A percentile compares a stretch with the other conserved stretches of the same genome.
Evolutionary conservation across 768 basidiomycete species (phyloP).

Genomic region (Amylocystis lapponica): DNA sequence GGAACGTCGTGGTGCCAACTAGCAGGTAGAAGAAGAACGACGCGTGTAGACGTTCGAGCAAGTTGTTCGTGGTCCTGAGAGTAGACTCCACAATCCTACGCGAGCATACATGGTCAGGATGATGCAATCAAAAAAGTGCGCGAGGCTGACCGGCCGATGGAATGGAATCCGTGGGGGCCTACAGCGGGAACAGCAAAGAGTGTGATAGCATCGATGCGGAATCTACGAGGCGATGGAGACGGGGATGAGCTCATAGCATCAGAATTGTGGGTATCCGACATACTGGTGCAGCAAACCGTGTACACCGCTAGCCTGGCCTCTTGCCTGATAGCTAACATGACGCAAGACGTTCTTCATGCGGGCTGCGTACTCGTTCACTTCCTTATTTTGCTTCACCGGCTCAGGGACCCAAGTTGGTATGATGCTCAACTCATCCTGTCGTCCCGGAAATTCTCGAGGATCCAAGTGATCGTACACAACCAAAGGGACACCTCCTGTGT

Average conservation of each 20-base stretch:
- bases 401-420: conserved; percentile 44
- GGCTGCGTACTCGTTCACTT: conserved; percentile 46
- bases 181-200: conserved; percentile 80
- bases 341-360: conserved; percentile 63
- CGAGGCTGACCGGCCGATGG: conserved; percentile 70
- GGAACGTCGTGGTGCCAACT: conserved; percentile 57
- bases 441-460: conserved; percentile 32
- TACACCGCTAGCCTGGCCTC: conserved; percentile 78
- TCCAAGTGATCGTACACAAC: conserved; percentile 77
- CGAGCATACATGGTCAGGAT: background rate
- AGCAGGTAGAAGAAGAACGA: conserved; percentile 97
- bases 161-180: conserved; percentile 94
- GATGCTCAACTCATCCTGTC: conserved; percentile 20
- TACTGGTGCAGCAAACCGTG: conserved; percentile 90
- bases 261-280: conserved; percentile 15
- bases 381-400: conserved; percentile 33
- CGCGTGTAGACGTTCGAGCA: conserved; percentile 92
- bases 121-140: background rate
- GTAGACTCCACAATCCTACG: conserved; percentile 79
- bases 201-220: conserved; percentile 91
- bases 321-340: conserved; percentile 69
- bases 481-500: conserved; percentile 72
- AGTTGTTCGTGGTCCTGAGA: conserved; percentile 86
- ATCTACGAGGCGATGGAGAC: conserved; percentile 59
- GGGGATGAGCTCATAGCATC: too few relatives aligned